phyloP scores from a whole-genome alignment of 306 rosid genomes.

The Castanea sativa region DNA sequence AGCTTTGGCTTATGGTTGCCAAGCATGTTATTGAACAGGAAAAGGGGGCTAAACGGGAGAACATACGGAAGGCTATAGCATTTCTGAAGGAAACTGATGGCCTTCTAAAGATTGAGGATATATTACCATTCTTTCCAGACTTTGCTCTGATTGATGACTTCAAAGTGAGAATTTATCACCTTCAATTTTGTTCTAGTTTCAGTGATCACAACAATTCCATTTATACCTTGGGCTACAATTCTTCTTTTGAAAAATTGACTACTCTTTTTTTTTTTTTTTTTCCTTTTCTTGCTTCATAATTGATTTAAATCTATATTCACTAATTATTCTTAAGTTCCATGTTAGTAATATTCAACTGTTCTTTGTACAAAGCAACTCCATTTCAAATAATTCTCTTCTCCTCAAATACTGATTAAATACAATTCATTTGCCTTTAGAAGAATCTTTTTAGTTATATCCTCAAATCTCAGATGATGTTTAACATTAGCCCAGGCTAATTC shows the following conservation, averaged over 20 bases:
- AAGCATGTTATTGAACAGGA: conserved; percentile 94
- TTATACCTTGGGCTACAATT: not conserved
- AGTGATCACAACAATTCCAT: not conserved
- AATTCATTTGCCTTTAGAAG: not conserved
- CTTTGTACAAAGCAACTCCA: not conserved
- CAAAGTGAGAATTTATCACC: conserved; percentile 50
- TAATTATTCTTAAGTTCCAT: not conserved
- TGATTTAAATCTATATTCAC: not conserved
- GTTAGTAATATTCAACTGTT: not conserved
- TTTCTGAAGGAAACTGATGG: conserved; percentile 99
- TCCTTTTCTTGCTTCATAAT: not conserved
- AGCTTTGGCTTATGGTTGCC: conserved; percentile 98
- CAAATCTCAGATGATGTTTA: not conserved
- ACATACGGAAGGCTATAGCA: conserved; percentile 95
- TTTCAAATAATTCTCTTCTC: not conserved
- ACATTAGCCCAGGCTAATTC: not conserved
- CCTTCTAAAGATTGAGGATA: conserved; percentile 91
- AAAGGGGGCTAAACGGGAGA: conserved; percentile 96
- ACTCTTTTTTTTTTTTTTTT: not conserved
- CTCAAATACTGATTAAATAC: not conserved
- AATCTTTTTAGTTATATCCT: not conserved
- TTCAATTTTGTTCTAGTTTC: conserved; percentile 17
- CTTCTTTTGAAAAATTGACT: not conserved
- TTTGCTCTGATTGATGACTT: conserved; percentile 95
- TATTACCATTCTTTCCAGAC: conserved; percentile 96